Percentiles rank a stretch among this genome's conserved stretches.
Evolutionary conservation across 208 protist species (phyloP).

Genomic region (Leishmania arabica): DNA sequence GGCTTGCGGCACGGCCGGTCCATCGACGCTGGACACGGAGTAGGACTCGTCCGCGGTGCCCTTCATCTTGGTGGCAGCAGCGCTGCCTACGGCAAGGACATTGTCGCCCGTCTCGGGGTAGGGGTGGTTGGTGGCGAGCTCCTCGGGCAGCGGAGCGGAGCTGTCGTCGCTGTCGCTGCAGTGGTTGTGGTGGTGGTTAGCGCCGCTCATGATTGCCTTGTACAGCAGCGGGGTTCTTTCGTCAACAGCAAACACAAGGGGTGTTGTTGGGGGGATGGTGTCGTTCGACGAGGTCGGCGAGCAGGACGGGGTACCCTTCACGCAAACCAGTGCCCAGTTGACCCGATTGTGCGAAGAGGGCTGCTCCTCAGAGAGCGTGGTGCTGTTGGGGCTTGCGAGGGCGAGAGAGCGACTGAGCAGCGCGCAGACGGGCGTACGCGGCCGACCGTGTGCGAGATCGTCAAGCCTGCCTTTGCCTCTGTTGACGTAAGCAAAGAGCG

Average conservation of each 20-base stretch:
- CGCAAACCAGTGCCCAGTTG: neutral
- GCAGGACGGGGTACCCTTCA: neutral
- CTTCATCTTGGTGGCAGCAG: neutral
- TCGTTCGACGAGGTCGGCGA: neutral
- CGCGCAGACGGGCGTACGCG: too few species aligned
- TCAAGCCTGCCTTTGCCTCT: neutral
- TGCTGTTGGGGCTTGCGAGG: neutral
- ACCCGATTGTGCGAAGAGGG: neutral
- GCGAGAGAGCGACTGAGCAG: neutral
- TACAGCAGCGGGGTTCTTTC: neutral
- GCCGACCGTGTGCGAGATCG: neutral
- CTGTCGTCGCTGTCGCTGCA: neutral
- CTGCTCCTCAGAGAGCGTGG: neutral
- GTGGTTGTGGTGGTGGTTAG: neutral
- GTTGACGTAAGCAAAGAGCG: neutral
- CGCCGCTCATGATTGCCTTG: slow-evolving; percentile 8
- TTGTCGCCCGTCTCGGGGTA: neutral
- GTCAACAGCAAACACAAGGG: neutral
- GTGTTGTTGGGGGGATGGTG: neutral
- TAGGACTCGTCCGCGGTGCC: neutral
- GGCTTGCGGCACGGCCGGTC: neutral
- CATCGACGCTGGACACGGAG: neutral
- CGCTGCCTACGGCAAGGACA: neutral
- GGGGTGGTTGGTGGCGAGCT: slow-evolving; percentile 10
- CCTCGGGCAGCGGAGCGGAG: slow-evolving; percentile 18